Base-by-base conservation (phyloP, 108 stramenopile species). In the Stephanodiscus triporus region DNA sequence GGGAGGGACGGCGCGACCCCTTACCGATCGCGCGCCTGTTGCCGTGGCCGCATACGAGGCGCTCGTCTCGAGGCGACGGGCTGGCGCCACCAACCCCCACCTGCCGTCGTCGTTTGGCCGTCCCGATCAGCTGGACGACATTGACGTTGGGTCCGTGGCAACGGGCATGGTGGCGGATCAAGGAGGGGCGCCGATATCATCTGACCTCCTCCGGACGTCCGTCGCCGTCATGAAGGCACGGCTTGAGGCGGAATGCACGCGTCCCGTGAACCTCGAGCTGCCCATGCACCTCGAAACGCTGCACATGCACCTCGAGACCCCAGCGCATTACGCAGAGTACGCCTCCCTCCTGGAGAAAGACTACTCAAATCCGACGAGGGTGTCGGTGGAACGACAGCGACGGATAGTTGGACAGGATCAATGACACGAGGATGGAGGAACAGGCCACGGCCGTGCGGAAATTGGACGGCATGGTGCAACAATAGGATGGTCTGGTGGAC, bases 361-460 rank as follows among this genome's bases (percentile, higher is more conserved):
- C 24, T 71, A 66, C 61, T 42, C 53, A 20, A 70, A 11, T 43
- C 76, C 83, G 26, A 56, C 58, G 36, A 29, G 48, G 17, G 11
- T 62, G 26, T 22, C 74, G 48, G 49, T 89, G 30, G 68, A 88
- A 34, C 34, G 55, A 22, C 87, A 89, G 34, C 58, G 81, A 2
- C 59, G 82, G 47, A 55, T 67, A 24, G 89, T 90, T 0, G n/a
- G 91, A 90, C 73, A 82, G 85, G 60, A 81, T 90, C 30, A 89
- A 92, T 63, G 86, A 77, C 22, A 63, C 76, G 43, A 67, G 91
- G 19, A 87, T 88, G 80, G 78, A 87, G 57, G 76, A 92, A 57
- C 79, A 87, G 57, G 48, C 77, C 22, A 37, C 54, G 10, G 32
- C 43, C 24, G 69, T 71, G 53, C 74, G 64, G 2, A 68, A 85